A percentile compares a stretch with the other conserved stretches of the same genome.
Evolutionary conservation across 305 asterid species (phyloP).

Genomic region (Stenogyne calaminthoides): DNA sequence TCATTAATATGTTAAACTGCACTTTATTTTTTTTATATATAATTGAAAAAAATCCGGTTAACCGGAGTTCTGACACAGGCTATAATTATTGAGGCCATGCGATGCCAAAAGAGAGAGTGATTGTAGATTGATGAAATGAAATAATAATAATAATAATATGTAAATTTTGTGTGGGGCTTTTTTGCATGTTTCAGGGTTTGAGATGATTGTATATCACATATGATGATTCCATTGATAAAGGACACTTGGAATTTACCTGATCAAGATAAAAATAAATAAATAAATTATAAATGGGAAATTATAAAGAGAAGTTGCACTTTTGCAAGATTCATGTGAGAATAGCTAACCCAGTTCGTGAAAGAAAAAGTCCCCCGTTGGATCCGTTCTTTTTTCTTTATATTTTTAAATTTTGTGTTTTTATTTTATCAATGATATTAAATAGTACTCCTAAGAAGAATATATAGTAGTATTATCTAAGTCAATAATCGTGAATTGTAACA

Average conservation of each 20-base stretch:
- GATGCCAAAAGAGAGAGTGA: conserved; percentile 36
- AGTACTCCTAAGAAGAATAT: not conserved
- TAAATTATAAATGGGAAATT: not conserved
- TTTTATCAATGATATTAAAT: not conserved
- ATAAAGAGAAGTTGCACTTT: conserved; percentile 29
- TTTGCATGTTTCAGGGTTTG: conserved; percentile 37
- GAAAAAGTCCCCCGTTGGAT: not conserved
- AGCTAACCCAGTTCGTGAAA: conserved; percentile 17
- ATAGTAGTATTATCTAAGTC: not conserved
- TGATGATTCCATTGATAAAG: conserved; percentile 1
- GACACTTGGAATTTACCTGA: not conserved
- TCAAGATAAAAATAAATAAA: not conserved
- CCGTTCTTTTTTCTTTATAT: not conserved
- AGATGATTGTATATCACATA: conserved; percentile 1
- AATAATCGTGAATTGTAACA: not conserved
- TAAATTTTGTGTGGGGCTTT: conserved; percentile 28
- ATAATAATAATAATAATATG: not conserved
- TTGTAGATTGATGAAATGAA: conserved; percentile 41
- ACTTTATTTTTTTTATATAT: no score
- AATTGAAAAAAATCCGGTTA: not conserved
- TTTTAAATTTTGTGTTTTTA: not conserved
- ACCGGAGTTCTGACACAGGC: not conserved
- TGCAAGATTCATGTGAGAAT: conserved; percentile 42
- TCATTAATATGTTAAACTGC: not conserved
- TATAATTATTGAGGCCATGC: conserved; percentile 26